phyloP scores from a whole-genome alignment of 306 rosid genomes.

The Cucumis melo region DNA sequence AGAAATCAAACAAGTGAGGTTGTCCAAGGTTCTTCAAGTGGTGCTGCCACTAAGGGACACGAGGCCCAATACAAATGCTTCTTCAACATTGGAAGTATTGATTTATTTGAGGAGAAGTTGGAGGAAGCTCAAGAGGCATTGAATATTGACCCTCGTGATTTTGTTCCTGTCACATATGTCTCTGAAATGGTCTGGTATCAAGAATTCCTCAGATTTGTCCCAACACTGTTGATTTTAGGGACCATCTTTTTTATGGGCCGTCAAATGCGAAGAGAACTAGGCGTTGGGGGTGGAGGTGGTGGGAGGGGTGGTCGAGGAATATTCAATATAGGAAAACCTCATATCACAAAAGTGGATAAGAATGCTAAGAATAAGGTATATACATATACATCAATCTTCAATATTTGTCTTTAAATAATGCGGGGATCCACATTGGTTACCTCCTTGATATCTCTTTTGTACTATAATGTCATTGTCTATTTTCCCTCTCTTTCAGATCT shows the following conservation, averaged over 20 bases:
- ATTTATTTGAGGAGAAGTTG: slow-evolving; percentile 89
- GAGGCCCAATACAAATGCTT: slow-evolving; percentile 62
- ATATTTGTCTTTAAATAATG: background rate
- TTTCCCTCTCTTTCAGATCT: slow-evolving; percentile 31
- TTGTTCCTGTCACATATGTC: slow-evolving; percentile 75
- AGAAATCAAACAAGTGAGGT: slow-evolving; percentile 44
- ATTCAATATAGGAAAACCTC: slow-evolving; percentile 92
- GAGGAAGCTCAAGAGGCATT: slow-evolving; percentile 92
- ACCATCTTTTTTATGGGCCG: slow-evolving; percentile 53
- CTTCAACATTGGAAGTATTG: slow-evolving; percentile 88
- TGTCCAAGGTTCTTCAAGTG: slow-evolving; percentile 40
- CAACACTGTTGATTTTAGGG: slow-evolving; percentile 61
- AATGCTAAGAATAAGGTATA: slow-evolving; percentile 78
- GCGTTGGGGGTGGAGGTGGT: slow-evolving; percentile 57
- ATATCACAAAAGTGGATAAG: slow-evolving; percentile 74
- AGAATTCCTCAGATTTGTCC: slow-evolving; percentile 65
- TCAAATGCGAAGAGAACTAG: slow-evolving; percentile 76
- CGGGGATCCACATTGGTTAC: background rate
- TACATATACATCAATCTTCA: background rate
- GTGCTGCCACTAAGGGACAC: slow-evolving; percentile 27
- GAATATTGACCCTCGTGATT: slow-evolving; percentile 70
- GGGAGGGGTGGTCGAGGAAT: slow-evolving; percentile 73
- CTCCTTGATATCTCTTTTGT: background rate
- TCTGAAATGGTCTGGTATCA: slow-evolving; percentile 65
- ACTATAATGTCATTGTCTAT: background rate